A percentile compares a stretch with the other conserved stretches of the same genome.
phyloP scores from a whole-genome alignment of 1,284 basidiomycete genomes.

The Ustilago xerochloae region DNA sequence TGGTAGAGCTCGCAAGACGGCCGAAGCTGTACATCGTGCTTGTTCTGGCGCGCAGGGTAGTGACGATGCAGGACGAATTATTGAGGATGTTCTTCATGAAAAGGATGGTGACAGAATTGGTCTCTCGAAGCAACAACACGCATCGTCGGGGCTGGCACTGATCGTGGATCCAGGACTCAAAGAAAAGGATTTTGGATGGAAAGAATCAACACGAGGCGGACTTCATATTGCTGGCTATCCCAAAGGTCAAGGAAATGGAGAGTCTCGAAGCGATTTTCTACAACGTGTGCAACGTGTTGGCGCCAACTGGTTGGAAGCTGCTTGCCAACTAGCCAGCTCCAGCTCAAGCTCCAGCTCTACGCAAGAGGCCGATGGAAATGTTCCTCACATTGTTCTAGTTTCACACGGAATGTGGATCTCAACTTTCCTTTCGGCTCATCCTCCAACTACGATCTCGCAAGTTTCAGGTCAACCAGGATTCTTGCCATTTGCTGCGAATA shows the following conservation, averaged over 20 bases:
- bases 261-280: constrained; percentile 23
- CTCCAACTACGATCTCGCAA: constrained; percentile 33
- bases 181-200: constrained; percentile 54
- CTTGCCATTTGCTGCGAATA: constrained; percentile 51
- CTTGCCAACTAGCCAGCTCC: not conserved
- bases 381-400: constrained; percentile 57
- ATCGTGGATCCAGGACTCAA: constrained; percentile 29
- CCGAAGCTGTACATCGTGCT: constrained; percentile 39
- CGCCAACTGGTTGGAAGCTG: constrained; percentile 27
- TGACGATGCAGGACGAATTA: not conserved
- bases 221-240: constrained; percentile 41
- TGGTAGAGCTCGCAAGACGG: constrained; percentile 53
- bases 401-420: constrained; percentile 65
- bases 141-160: not conserved
- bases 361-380: not conserved
- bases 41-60: not conserved
- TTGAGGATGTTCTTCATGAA: not conserved
- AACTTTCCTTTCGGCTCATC: constrained; percentile 46
- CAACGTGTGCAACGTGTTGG: constrained; percentile 26
- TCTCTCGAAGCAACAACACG: not conserved
- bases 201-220: constrained; percentile 52
- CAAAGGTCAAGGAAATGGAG: constrained; percentile 31
- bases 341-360: not conserved
- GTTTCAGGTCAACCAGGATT: constrained; percentile 21
- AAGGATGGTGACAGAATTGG: not conserved